These are phyloP conservation scores for Chlamydomonas urium DNA, from an alignment of 139 green algal species.

Conservation along the genomic window DNA sequence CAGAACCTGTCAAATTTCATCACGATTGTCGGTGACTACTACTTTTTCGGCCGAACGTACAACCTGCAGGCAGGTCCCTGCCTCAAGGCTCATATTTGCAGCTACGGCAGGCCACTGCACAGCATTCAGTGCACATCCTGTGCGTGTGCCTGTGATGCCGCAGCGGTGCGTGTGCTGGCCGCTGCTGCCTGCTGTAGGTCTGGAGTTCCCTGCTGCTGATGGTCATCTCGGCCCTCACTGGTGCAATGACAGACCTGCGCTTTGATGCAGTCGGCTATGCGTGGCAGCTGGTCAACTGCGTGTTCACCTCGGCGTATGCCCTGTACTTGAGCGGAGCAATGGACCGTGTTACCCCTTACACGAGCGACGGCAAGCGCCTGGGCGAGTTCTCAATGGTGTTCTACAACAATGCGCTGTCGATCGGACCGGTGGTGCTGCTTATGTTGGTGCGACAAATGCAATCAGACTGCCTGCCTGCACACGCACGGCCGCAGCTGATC, in stretches of 20 bases:
- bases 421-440: not conserved
- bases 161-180: too few relatives aligned
- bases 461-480: too few relatives aligned
- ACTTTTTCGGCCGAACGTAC: constrained; percentile 64
- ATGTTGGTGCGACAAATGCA: not conserved
- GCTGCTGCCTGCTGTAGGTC: too few relatives aligned
- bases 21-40: constrained; percentile 74
- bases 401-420: constrained; percentile 11
- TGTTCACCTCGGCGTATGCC: constrained; percentile 76
- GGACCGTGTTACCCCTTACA: constrained; percentile 63
- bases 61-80: constrained; percentile 46
- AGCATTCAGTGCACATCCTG: too few relatives aligned
- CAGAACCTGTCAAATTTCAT: constrained; percentile 93
- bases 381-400: constrained; percentile 62
- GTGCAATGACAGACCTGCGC: constrained; percentile 74
- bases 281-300: constrained; percentile 82
- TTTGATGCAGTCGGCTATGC: constrained; percentile 55
- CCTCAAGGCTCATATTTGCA: too few relatives aligned
- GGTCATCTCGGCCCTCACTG: constrained; percentile 70
- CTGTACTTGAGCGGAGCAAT: constrained; percentile 83
- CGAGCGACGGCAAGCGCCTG: constrained; percentile 56
- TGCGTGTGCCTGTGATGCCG: too few relatives aligned
- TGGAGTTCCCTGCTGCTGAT: constrained; percentile 78
- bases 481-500: too few relatives aligned
- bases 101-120: too few relatives aligned